Percentiles rank a stretch among this genome's conserved stretches.
Evolutionary conservation across 495 filamentous ascomycete genomes (phyloP).

Genomic region (Penicillium alfredii): DNA sequence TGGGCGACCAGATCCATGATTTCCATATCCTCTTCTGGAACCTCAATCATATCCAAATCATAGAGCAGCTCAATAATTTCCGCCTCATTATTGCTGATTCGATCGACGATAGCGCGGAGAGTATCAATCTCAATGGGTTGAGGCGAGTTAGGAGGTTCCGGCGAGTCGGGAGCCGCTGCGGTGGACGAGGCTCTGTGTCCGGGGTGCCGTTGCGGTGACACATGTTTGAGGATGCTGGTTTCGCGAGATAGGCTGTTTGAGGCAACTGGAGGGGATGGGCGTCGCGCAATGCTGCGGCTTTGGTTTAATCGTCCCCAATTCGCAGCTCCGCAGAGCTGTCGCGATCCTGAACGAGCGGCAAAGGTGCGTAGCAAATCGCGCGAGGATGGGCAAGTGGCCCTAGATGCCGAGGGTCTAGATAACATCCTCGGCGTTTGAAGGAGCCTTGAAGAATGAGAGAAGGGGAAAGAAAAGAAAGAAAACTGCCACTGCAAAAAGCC

Average conservation of each 20-base stretch:
- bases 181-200: conserved; percentile 25
- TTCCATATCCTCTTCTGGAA: conserved; percentile 15
- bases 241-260: conserved; percentile 1
- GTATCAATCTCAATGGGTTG: conserved; percentile 17
- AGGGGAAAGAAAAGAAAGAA: conserved; percentile 16
- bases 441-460: neutral
- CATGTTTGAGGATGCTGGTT: neutral
- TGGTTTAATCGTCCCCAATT: conserved; percentile 15
- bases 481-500: conserved; percentile 15
- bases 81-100: conserved; percentile 33
- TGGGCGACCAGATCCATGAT: conserved; percentile 21
- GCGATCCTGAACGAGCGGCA: conserved; percentile 19
- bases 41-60: conserved; percentile 29
- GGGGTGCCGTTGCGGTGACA: conserved; percentile 2
- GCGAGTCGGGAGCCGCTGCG: conserved; percentile 12
- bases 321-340: conserved; percentile 26
- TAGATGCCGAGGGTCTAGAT: conserved; percentile 27
- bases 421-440: conserved; percentile 28
- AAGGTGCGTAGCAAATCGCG: conserved; percentile 22
- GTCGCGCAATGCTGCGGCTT: conserved; percentile 11
- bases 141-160: conserved; percentile 6
- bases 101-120: conserved; percentile 36
- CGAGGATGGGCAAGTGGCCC: conserved; percentile 24
- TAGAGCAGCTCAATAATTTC: conserved; percentile 32
- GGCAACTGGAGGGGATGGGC: conserved; percentile 1